Conservation (phyloP, 1,139 yeast genomes). For the Candida glucosophila region DNA sequence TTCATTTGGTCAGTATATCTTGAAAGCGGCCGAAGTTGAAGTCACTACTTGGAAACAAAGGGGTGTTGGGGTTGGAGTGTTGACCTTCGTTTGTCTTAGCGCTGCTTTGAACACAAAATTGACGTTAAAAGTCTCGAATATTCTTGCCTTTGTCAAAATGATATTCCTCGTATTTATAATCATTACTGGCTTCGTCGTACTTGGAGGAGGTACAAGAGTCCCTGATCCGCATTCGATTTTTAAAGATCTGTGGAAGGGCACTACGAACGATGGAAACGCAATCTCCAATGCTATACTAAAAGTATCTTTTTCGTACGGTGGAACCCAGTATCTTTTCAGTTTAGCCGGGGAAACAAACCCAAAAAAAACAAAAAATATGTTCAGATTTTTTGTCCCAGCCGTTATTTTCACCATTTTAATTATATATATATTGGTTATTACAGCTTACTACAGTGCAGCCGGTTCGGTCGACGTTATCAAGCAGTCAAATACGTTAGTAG, state of each 20-base stretch:
- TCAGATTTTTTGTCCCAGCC: slow-evolving; percentile 23
- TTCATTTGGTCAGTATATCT: slow-evolving; percentile 32
- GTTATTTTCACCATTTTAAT: slow-evolving; percentile 25
- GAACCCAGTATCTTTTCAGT: slow-evolving; percentile 28
- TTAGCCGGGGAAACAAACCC: slow-evolving; percentile 31
- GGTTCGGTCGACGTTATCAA: slow-evolving; percentile 20
- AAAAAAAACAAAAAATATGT: slow-evolving; percentile 19
- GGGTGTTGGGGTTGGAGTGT: slow-evolving; percentile 32
- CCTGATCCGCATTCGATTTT: slow-evolving; percentile 24
- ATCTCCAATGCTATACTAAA: slow-evolving; percentile 35
- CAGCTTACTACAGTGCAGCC: slow-evolving; percentile 31
- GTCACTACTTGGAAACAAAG: slow-evolving; percentile 31
- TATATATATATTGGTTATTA: slow-evolving; percentile 25
- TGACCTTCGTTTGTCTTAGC: slow-evolving; percentile 20
- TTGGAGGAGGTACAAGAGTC: slow-evolving; percentile 29
- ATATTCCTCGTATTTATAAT: slow-evolving; percentile 27
- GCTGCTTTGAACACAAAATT: slow-evolving; percentile 21
- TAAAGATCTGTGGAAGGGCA: slow-evolving; percentile 29
- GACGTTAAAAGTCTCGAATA: slow-evolving; percentile 24
- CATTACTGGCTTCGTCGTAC: slow-evolving; percentile 28
- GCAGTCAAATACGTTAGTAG: slow-evolving; percentile 21
- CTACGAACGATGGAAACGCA: slow-evolving; percentile 31
- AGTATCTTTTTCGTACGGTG: slow-evolving; percentile 34
- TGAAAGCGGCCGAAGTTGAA: slow-evolving; percentile 26
- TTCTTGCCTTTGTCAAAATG: slow-evolving; percentile 31